phyloP scores from a whole-genome alignment of 257 asterid species.

The Fraxinus anomala region DNA sequence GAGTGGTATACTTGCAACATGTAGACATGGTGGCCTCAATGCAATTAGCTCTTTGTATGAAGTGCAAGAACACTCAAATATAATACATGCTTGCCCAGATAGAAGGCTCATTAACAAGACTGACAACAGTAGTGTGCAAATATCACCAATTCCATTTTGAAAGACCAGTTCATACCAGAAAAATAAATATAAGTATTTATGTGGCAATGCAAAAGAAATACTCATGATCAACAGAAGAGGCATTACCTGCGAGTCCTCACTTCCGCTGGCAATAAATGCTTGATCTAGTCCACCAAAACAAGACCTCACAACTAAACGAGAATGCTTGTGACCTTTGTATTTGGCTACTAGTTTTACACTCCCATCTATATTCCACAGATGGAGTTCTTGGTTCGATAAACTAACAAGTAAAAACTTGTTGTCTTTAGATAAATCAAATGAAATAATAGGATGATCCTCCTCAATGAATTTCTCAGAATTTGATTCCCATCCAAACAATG shows the following conservation, averaged over 20 bases:
- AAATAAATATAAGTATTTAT: neutral
- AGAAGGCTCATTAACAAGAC: neutral
- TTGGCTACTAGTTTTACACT: neutral
- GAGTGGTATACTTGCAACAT: neutral
- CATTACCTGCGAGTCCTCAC: conserved; percentile 32
- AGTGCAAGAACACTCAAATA: neutral
- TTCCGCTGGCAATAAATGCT: conserved; percentile 30
- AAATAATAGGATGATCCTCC: conserved; percentile 18
- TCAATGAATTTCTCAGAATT: conserved; percentile 8
- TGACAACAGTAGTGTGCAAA: neutral
- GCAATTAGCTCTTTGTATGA: neutral
- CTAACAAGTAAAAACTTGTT: conserved; percentile 28
- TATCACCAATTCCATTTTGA: neutral
- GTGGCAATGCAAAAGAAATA: neutral
- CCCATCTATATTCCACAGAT: conserved; percentile 30
- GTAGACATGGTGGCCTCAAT: neutral
- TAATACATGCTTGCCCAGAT: neutral
- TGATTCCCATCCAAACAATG: conserved; percentile 10
- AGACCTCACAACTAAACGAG: conserved; percentile 26
- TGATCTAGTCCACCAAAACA: conserved; percentile 34
- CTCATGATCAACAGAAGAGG: neutral
- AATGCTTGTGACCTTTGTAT: conserved; percentile 20
- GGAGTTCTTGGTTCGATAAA: conserved; percentile 18
- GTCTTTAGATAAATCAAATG: conserved; percentile 28
- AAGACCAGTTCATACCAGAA: neutral